These are phyloP conservation scores for Zhuliangozyma parablackwelliae DNA, from an alignment of 1,139 yeast species.

Conservation along the genomic window DNA sequence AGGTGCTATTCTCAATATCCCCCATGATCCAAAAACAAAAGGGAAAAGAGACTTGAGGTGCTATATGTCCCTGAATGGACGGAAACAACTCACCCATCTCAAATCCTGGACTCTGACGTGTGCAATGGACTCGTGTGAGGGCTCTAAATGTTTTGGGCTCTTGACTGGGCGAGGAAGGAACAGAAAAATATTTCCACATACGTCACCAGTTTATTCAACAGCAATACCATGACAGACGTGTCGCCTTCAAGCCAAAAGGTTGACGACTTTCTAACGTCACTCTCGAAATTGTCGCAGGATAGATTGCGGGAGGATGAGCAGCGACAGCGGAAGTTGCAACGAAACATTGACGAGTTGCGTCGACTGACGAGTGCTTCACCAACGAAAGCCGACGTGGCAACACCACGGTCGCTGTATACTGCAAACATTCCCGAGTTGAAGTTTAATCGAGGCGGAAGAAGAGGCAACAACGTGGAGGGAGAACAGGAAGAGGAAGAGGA, in stretches of 20 bases:
- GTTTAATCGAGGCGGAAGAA: constrained; percentile 16
- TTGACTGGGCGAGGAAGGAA: too few relatives aligned
- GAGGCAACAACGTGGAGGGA: constrained; percentile 7
- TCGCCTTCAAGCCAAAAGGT: constrained; percentile 29
- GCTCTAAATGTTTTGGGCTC: too few relatives aligned
- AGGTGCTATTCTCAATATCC: too few relatives aligned
- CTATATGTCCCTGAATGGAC: too few relatives aligned
- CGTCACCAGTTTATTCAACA: too few relatives aligned
- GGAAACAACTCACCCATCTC: too few relatives aligned
- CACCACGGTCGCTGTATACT: too few relatives aligned
- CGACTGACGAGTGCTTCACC: constrained; percentile 25
- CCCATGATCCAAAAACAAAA: too few relatives aligned
- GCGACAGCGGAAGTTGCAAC: constrained; percentile 27
- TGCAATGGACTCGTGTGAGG: too few relatives aligned
- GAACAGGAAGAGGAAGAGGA: constrained; percentile 11
- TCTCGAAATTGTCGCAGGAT: constrained; percentile 31
- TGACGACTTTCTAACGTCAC: constrained; percentile 29
- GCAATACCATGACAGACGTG: constrained; percentile 13
- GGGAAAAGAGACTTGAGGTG: too few relatives aligned
- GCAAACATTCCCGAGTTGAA: constrained; percentile 15
- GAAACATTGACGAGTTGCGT: constrained; percentile 27
- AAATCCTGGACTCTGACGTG: too few relatives aligned
- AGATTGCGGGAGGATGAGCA: constrained; percentile 28
- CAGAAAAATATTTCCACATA: too few relatives aligned
- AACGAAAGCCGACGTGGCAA: constrained; percentile 5